A percentile compares a stretch with the other conserved stretches of the same genome.
Evolutionary conservation across 2,329 filamentous ascomycete genomes (phyloP).

Genomic region (Alternaria metachromatica): DNA sequence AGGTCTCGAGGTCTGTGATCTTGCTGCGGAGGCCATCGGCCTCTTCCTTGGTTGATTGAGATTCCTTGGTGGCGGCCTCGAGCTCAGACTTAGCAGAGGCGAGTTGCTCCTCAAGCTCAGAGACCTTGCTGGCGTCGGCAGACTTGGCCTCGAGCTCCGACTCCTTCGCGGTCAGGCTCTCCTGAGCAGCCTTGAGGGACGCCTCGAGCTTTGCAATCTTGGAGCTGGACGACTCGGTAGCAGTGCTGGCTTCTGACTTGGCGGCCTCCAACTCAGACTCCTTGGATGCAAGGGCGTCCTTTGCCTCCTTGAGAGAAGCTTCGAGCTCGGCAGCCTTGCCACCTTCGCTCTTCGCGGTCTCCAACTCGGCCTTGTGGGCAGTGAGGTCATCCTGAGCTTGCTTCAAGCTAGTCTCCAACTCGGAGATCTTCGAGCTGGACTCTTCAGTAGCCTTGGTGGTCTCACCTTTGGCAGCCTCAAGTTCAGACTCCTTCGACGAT

Average conservation of each 20-base stretch:
- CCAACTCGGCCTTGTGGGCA: constrained; percentile 31
- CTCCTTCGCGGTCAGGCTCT: constrained; percentile 30
- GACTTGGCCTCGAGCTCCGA: constrained; percentile 26
- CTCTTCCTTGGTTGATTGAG: constrained; percentile 26
- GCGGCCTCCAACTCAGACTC: constrained; percentile 26
- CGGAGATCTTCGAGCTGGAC: constrained; percentile 27
- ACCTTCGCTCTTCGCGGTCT: constrained; percentile 20
- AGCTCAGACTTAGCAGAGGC: constrained; percentile 23
- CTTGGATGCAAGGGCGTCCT: constrained; percentile 13
- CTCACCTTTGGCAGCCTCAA: constrained; percentile 21
- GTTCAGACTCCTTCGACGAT: constrained; percentile 21
- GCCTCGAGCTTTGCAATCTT: constrained; percentile 31
- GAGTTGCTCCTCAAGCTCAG: constrained; percentile 25
- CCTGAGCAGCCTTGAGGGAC: constrained; percentile 29
- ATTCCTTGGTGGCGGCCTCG: constrained; percentile 16
- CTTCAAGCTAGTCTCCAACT: constrained; percentile 31
- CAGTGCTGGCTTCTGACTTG: constrained; percentile 22
- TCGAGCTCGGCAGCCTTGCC: constrained; percentile 22
- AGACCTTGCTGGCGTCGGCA: constrained; percentile 26
- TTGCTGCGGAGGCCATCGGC: constrained; percentile 21
- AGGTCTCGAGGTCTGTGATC: constrained; percentile 26
- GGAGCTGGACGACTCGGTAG: constrained; percentile 24
- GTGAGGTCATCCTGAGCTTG: constrained; percentile 29
- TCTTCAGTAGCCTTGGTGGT: constrained; percentile 26
- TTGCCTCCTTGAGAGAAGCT: constrained; percentile 19